Evolutionary conservation across 768 basidiomycete species (phyloP), one percentile per base, ranked within the genome.

Genomic region (Strobilomyces echinocephalus): DNA sequence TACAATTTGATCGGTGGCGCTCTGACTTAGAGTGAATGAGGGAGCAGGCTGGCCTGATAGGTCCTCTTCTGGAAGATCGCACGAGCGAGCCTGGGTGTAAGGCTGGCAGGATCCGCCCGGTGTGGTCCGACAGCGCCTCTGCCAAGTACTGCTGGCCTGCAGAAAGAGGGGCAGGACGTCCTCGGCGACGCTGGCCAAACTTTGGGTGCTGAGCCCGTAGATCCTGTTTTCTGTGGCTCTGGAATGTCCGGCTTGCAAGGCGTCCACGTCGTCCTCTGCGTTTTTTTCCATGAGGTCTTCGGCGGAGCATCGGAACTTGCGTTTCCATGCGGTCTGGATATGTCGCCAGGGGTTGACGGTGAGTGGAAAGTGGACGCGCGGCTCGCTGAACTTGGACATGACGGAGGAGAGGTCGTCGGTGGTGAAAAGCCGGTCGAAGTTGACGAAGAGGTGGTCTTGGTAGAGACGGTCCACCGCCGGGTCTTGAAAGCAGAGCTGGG

Each of bases 381-480:
- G 52, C 12, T 36, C 5, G 10, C 53, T 57, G 9, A 20, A 33
- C 4, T 10, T 44, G 8, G 47, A 2, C 46, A 56, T 53, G 9
- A 18, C 14, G 0, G 11, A 1, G 0, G 48, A 54, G 2, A 57
- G 18, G 9, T 54, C 40, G 0, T 46, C 21, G 0, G 49, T 15
- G 0, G 53, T 49, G 10, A 54, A 57, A 3, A 8, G 5, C 0
- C 12, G 1, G 5, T 53, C 43, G 12, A 52, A 49, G 52, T 66
- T 60, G 30, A 69, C 52, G 41, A 69, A 66, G 0, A 67, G 5
- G 2, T 44, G 51, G 0, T 60, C 45, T 0, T 41, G n/a, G 35
- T 69, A 69, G 0, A 44, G 45, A 0, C 50, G 8, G 0, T 18
- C 9, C 6, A 54, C 28, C 1, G 1, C 4, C 0, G 31, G 10